Conservation (phyloP, 768 basidiomycete genomes). For the Tylopilus plumbeoviolaceoides region DNA sequence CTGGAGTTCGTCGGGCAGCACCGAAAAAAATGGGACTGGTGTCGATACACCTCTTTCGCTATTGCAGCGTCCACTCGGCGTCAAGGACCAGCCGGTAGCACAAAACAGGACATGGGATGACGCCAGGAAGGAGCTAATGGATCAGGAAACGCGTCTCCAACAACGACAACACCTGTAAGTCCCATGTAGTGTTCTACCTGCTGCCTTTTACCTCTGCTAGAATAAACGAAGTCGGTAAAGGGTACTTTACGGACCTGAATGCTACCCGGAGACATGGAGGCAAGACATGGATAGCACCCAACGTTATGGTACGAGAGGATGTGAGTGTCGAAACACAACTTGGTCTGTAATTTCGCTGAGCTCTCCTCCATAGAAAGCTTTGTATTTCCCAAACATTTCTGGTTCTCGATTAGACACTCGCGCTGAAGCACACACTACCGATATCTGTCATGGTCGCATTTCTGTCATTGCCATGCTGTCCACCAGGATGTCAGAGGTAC, state of each 20-base stretch:
- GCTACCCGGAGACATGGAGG: conserved; percentile 80
- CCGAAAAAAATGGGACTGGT: neutral
- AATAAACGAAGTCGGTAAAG: conserved; percentile 63
- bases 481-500: conserved; percentile 84
- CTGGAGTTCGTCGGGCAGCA: conserved; percentile 11
- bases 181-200: neutral
- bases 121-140: conserved; percentile 62
- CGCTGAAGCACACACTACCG: conserved; percentile 66
- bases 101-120: conserved; percentile 54
- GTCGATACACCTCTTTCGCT: conserved; percentile 27
- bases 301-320: conserved; percentile 84
- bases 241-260: conserved; percentile 87
- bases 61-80: conserved; percentile 71
- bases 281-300: conserved; percentile 93
- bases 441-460: conserved; percentile 69
- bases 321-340: conserved; percentile 44
- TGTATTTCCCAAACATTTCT: conserved; percentile 85
- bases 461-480: conserved; percentile 81
- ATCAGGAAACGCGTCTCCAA: conserved; percentile 64
- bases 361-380: conserved; percentile 59
- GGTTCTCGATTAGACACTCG: conserved; percentile 64
- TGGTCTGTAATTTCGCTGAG: neutral
- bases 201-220: conserved; percentile 30
- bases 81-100: conserved; percentile 63
- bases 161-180: conserved; percentile 61